Base-by-base conservation (phyloP, 1,139 yeast genomes). In the Taphrina pruni region DNA sequence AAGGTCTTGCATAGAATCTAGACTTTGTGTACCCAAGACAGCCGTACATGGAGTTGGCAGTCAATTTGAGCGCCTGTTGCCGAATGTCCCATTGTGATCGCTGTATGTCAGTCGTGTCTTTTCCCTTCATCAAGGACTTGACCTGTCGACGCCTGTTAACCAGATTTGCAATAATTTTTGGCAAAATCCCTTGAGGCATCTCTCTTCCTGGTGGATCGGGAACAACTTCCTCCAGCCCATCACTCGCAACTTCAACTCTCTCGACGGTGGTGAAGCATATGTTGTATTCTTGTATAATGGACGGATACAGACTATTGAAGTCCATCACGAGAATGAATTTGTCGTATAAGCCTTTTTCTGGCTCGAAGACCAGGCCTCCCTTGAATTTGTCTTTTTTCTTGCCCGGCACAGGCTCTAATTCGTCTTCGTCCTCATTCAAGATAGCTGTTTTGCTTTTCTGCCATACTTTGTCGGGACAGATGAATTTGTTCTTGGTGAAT, bases 21-120 rank as follows among this genome's bases (percentile, higher is more conserved):
- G 98, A 92, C 75, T 89, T 86, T 11, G 89, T 89, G 78, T 88
- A 93, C 73, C 99, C 99, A 75, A 95, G 84, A 85, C 99, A 95
- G 77, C 99, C 99, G 80, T 95, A 95, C 98, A 95, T 94, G 41
- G 99, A 94, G 79, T 95, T 95, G 21, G 99, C 99, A 1, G 99
- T 95, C 76, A 95, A 84, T 78, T 95, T 95, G 77, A 95, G 85
- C 0, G 99, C 99, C 77, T 90, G 96, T 79, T 95, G 99, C 76
- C 93, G 91, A 76, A 92, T 92, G 78, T 95, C 99, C 82, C 89
- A 92, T 69, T 80, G 82, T 0, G 79, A 76, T 46, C 70, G 73
- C 77, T 93, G 97, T 0, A 88, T 87, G 70, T 80, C 84, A 73
- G 89, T 90, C 69, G 83, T 81, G 0, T 86, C 81, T 45, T 88